phyloP scores from a whole-genome alignment of 2,329 filamentous ascomycete species.

The Alternaria rosae region DNA sequence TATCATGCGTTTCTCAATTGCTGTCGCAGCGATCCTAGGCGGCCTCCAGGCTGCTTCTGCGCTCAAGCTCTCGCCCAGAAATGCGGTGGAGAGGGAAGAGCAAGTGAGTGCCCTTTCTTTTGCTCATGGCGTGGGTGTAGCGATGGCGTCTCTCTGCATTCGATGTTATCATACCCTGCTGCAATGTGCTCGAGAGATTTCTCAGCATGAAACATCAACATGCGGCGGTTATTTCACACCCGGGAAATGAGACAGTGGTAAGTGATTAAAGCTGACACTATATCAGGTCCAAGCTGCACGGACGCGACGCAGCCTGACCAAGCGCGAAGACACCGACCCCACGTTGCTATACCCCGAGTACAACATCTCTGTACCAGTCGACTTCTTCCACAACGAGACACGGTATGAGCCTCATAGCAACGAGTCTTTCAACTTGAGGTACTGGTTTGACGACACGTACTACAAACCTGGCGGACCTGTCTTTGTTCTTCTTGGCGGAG shows the following conservation, averaged over 20 bases:
- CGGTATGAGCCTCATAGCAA: constrained; percentile 78
- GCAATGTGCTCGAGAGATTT: not conserved
- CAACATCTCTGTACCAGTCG: constrained; percentile 67
- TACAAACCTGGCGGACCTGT: constrained; percentile 82
- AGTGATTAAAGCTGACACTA: constrained; percentile 1
- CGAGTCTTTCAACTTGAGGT: constrained; percentile 73
- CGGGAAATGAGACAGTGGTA: not conserved
- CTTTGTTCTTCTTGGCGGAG: constrained; percentile 77
- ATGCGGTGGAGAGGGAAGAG: constrained; percentile 25
- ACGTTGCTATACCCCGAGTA: constrained; percentile 55
- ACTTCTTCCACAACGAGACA: constrained; percentile 84
- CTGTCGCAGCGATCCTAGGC: constrained; percentile 30
- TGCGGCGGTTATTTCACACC: not conserved
- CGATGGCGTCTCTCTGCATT: not conserved
- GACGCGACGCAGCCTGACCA: constrained; percentile 29
- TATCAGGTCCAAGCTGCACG: constrained; percentile 25
- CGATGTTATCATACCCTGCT: not conserved
- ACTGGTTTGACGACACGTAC: constrained; percentile 81
- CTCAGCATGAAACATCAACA: not conserved
- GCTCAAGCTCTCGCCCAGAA: constrained; percentile 27
- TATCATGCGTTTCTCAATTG: constrained; percentile 37
- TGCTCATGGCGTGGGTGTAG: not conserved
- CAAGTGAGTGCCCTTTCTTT: constrained; percentile 26
- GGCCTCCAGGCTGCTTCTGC: constrained; percentile 34
- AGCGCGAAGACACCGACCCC: constrained; percentile 45